These are phyloP conservation scores for Juglanconis juglandina DNA, from an alignment of 2,329 filamentous ascomycete genomes.

Conservation along the genomic window DNA sequence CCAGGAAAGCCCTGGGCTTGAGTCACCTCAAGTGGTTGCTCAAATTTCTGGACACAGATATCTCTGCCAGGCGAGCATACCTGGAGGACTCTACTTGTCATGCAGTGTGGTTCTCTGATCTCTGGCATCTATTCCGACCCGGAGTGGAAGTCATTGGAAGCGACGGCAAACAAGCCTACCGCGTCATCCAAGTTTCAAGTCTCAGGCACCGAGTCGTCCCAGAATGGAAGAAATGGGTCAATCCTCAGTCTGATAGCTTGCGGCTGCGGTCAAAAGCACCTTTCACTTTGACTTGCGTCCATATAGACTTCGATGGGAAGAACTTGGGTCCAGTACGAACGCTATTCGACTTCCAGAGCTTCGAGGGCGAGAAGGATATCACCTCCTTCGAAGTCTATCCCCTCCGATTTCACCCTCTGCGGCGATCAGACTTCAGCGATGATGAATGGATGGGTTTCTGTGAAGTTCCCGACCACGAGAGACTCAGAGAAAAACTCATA, in stretches of 20 bases:
- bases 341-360: conserved; percentile 23
- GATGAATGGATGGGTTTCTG: too few species aligned
- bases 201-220: conserved; percentile 10
- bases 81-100: too few species aligned
- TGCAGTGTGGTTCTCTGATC: conserved; percentile 21
- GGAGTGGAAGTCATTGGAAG: conserved; percentile 22
- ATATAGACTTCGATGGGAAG: conserved; percentile 31
- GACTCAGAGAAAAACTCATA: conserved; percentile 19
- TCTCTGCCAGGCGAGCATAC: too few species aligned
- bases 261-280: background rate
- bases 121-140: conserved; percentile 28
- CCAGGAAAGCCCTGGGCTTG: too few species aligned
- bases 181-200: conserved; percentile 18
- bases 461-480: background rate
- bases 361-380: conserved; percentile 25
- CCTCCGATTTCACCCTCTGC: conserved; percentile 9
- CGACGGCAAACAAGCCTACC: conserved; percentile 23
- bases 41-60: too few species aligned
- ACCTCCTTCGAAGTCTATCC: conserved; percentile 26
- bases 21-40: too few species aligned
- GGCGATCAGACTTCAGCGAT: too few species aligned
- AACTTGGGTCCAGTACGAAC: conserved; percentile 25
- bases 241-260: background rate
- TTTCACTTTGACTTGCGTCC: conserved; percentile 21
- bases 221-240: background rate